Conservation (phyloP, 2,329 filamentous ascomycete species). For the Ceratocystis ficicola region DNA sequence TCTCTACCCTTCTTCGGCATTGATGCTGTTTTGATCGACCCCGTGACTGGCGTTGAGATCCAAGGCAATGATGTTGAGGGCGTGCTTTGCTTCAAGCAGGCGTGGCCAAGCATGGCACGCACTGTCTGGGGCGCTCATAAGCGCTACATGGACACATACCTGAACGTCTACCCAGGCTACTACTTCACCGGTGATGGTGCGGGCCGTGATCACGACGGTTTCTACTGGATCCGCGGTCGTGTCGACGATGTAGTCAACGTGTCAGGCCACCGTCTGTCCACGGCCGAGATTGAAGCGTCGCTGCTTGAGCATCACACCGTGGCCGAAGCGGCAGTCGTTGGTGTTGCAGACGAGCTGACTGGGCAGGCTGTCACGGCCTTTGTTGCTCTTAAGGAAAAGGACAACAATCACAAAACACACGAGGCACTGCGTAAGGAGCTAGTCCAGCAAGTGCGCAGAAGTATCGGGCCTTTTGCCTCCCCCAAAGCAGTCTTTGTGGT, state of each 20-base stretch:
- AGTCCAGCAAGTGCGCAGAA: slow-evolving; percentile 87
- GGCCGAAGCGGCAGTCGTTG: slow-evolving; percentile 90
- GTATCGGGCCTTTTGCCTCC: slow-evolving; percentile 92
- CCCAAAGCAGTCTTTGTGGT: slow-evolving; percentile 89
- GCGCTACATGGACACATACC: slow-evolving; percentile 96
- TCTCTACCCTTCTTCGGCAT: slow-evolving; percentile 97
- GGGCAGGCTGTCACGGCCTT: slow-evolving; percentile 97
- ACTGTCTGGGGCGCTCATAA: slow-evolving; percentile 97
- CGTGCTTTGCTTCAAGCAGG: slow-evolving; percentile 90
- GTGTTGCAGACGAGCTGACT: slow-evolving; percentile 83
- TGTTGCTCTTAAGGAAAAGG: slow-evolving; percentile 83
- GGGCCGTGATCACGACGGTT: slow-evolving; percentile 90
- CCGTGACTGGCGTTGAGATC: slow-evolving; percentile 85
- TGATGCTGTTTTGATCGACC: slow-evolving; percentile 94
- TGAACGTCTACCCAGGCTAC: slow-evolving; percentile 96
- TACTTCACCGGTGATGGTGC: slow-evolving; percentile 95
- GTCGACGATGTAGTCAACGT: slow-evolving; percentile 99
- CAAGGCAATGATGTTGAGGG: slow-evolving; percentile 94
- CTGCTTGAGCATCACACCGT: slow-evolving; percentile 83
- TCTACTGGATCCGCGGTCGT: slow-evolving; percentile 98
- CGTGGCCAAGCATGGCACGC: slow-evolving; percentile 96
- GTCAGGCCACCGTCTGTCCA: slow-evolving; percentile 87
- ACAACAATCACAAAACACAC: slow-evolving; percentile 52
- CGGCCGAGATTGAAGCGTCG: slow-evolving; percentile 94
- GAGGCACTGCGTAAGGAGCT: slow-evolving; percentile 88